Percentiles rank a stretch among this genome's conserved stretches.
Evolutionary conservation across 1,284 basidiomycete genomes (phyloP).

Genomic region (Fomitopsis betulina): DNA sequence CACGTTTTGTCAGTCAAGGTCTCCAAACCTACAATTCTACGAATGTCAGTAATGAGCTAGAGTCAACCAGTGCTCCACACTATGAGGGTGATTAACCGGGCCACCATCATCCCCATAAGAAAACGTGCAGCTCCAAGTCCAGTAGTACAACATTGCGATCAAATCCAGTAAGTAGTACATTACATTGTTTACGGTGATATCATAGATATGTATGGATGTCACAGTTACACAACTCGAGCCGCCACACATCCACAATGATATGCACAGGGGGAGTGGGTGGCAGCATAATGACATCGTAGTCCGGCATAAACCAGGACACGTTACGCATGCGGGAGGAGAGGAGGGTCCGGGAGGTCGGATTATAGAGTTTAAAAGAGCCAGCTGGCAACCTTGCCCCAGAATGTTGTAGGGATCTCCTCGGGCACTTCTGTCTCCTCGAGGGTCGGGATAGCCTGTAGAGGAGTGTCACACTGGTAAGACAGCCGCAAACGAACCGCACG

Average conservation of each 20-base stretch:
- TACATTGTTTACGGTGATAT: too few species aligned
- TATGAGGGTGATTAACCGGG: too few species aligned
- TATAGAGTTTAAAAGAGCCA: slow-evolving; percentile 29
- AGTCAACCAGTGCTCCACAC: too few species aligned
- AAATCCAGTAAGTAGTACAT: too few species aligned
- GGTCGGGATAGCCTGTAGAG: slow-evolving; percentile 41
- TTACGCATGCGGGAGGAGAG: neutral
- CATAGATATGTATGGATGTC: neutral
- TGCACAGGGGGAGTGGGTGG: neutral
- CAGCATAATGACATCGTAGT: neutral
- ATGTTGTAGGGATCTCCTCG: slow-evolving; percentile 32
- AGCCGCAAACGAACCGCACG: neutral
- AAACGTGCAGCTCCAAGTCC: too few species aligned
- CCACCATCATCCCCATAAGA: too few species aligned
- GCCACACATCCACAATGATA: neutral
- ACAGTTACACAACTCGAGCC: neutral
- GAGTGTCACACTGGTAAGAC: neutral
- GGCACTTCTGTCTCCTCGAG: slow-evolving; percentile 49
- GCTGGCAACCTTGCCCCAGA: slow-evolving; percentile 33
- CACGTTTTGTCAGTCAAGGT: too few species aligned
- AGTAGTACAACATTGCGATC: too few species aligned
- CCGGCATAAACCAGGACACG: neutral
- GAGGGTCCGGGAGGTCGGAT: neutral
- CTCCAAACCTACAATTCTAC: too few species aligned
- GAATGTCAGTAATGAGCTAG: too few species aligned